phyloP scores from a whole-genome alignment of 1,284 basidiomycete species.

The Cutaneotrichosporon sp. region DNA sequence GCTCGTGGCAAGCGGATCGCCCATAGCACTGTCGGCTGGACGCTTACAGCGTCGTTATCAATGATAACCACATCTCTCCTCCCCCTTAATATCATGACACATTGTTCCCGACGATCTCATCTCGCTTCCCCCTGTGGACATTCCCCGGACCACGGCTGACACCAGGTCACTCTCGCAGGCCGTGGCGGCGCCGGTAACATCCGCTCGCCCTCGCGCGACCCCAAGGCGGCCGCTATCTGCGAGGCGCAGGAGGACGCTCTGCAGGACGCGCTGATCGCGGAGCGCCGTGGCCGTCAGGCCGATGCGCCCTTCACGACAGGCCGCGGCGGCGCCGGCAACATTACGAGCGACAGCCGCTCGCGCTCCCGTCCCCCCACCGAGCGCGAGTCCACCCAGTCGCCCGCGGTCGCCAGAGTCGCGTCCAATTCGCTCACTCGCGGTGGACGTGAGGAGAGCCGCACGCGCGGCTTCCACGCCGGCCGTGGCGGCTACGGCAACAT shows the following conservation, averaged over 20 bases:
- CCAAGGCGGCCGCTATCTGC: constrained; percentile 23
- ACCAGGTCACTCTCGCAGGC: constrained; percentile 43
- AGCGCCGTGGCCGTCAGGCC: constrained; percentile 41
- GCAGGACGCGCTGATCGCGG: constrained; percentile 42
- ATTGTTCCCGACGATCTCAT: too few species aligned
- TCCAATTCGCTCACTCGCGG: neutral
- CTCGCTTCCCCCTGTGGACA: neutral
- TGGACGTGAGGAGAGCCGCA: neutral
- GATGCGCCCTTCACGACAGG: constrained; percentile 41
- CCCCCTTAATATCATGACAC: too few species aligned
- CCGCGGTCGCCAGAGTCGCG: neutral
- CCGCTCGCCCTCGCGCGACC: constrained; percentile 40
- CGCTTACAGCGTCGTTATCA: too few species aligned
- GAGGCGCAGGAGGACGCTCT: constrained; percentile 41
- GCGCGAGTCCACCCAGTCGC: neutral
- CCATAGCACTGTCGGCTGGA: too few species aligned
- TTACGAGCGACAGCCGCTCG: constrained; percentile 25
- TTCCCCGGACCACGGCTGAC: constrained; percentile 2
- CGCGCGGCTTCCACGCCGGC: constrained; percentile 21
- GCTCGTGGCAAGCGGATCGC: too few species aligned
- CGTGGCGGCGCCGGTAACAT: constrained; percentile 49
- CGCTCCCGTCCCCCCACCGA: constrained; percentile 21
- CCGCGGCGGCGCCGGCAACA: constrained; percentile 47
- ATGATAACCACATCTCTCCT: too few species aligned
- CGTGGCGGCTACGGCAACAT: constrained; percentile 49